Evolutionary conservation across 495 filamentous ascomycete species (phyloP).

Genomic region (Mytilinidion resinicola): DNA sequence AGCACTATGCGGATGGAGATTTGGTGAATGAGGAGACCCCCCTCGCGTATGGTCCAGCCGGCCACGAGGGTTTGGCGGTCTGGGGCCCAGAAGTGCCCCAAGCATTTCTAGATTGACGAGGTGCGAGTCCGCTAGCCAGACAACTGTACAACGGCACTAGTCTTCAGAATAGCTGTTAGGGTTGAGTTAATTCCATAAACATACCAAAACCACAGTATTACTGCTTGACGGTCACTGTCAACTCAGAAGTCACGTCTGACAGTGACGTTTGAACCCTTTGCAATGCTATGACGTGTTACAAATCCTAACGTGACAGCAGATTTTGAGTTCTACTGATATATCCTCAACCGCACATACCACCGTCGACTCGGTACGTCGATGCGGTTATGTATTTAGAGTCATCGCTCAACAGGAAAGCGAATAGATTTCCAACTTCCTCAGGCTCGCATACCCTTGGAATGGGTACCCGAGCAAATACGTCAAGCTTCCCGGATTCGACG

Average conservation of each 20-base stretch:
- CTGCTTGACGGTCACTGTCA: no score
- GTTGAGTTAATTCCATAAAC: no score
- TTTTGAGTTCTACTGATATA: no score
- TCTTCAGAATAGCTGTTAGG: no score
- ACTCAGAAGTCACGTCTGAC: no score
- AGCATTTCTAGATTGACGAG: constrained; percentile 22
- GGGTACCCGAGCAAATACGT: background rate
- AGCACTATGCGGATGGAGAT: constrained; percentile 67
- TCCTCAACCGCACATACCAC: background rate
- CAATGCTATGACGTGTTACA: no score
- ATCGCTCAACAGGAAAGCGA: background rate
- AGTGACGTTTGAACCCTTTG: no score
- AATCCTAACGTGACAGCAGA: no score
- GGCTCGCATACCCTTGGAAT: background rate
- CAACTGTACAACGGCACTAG: no score
- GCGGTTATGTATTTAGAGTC: background rate
- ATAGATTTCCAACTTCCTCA: background rate
- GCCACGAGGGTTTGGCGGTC: constrained; percentile 25
- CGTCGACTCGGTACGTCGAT: background rate
- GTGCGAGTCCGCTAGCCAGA: no score
- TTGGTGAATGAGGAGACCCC: constrained; percentile 56
- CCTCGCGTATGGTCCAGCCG: constrained; percentile 21
- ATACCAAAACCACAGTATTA: no score
- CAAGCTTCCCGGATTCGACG: background rate
- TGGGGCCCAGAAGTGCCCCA: constrained; percentile 26